A percentile compares a stretch with the other conserved stretches of the same genome.
Evolutionary conservation across 2,329 filamentous ascomycete species (phyloP).

Genomic region (Talaromyces funiculosus): DNA sequence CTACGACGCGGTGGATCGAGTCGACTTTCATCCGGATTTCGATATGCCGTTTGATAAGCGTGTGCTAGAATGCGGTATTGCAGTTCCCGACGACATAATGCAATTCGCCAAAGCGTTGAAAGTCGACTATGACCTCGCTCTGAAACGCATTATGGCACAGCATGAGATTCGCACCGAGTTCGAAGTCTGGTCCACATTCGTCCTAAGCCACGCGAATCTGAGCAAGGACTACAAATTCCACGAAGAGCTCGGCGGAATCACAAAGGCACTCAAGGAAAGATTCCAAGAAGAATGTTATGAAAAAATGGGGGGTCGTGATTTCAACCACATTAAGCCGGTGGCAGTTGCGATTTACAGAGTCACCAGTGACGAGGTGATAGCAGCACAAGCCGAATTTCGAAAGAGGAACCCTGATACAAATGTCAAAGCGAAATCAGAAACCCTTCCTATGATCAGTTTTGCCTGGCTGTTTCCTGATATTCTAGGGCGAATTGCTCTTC

Average conservation of each 20-base stretch:
- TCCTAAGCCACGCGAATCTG: slow-evolving; percentile 66
- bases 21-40: slow-evolving; percentile 69
- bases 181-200: slow-evolving; percentile 84
- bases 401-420: slow-evolving; percentile 19
- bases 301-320: slow-evolving; percentile 56
- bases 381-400: slow-evolving; percentile 51
- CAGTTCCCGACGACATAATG: slow-evolving; percentile 52
- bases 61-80: slow-evolving; percentile 58
- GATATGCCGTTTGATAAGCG: slow-evolving; percentile 68
- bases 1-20: slow-evolving; percentile 67
- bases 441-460: slow-evolving; percentile 82
- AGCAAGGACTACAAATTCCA: slow-evolving; percentile 78
- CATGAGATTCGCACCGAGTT: slow-evolving; percentile 81
- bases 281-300: slow-evolving; percentile 64
- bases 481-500: slow-evolving; percentile 62
- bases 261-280: slow-evolving; percentile 59
- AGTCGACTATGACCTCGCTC: slow-evolving; percentile 65
- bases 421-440: slow-evolving; percentile 18
- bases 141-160: slow-evolving; percentile 78
- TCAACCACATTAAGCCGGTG: slow-evolving; percentile 60
- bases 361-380: slow-evolving; percentile 64
- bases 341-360: slow-evolving; percentile 83
- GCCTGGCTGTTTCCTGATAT: slow-evolving; percentile 82
- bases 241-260: slow-evolving; percentile 70
- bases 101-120: slow-evolving; percentile 63